Evolutionary conservation across 164 flowering plant species (phyloP).

Genomic region (Magnolia sinica): DNA sequence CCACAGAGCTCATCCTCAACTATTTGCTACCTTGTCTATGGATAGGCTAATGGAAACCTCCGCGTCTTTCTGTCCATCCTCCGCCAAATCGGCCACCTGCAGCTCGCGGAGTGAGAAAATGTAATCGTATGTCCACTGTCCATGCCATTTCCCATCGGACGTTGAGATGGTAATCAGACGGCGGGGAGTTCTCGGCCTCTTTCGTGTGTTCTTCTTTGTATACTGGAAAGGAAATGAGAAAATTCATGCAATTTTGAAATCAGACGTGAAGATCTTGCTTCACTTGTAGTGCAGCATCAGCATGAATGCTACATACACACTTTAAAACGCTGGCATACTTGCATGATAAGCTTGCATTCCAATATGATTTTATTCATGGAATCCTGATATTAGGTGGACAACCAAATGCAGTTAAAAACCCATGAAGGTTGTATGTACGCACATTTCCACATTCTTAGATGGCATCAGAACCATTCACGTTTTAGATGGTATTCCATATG

Average conservation of each 20-base stretch:
- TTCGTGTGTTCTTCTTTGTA: constrained; percentile 22
- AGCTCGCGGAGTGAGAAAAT: constrained; percentile 51
- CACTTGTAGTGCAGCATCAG: too few relatives aligned
- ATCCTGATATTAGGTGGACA: too few relatives aligned
- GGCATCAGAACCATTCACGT: too few relatives aligned
- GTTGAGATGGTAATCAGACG: constrained; percentile 62
- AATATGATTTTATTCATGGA: too few relatives aligned
- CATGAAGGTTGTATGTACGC: too few relatives aligned
- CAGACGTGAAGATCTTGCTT: background rate
- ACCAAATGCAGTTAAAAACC: too few relatives aligned
- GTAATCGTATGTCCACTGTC: constrained; percentile 58
- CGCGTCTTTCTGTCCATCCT: constrained; percentile 44
- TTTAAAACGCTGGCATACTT: background rate
- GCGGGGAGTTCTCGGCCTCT: constrained; percentile 21
- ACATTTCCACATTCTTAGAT: too few relatives aligned
- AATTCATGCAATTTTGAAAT: background rate
- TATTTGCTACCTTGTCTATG: constrained; percentile 48
- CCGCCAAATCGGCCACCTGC: constrained; percentile 54
- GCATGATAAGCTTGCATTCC: too few relatives aligned
- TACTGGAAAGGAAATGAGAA: background rate
- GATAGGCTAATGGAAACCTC: constrained; percentile 48
- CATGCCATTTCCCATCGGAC: constrained; percentile 55
- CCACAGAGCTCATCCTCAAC: too few relatives aligned
- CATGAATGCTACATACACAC: background rate
- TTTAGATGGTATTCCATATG: too few relatives aligned